Percentiles rank a stretch among this genome's conserved stretches.
These are phyloP conservation scores for Dactylonectria macrodidyma DNA, from an alignment of 2,329 filamentous ascomycete genomes.

Conservation along the genomic window DNA sequence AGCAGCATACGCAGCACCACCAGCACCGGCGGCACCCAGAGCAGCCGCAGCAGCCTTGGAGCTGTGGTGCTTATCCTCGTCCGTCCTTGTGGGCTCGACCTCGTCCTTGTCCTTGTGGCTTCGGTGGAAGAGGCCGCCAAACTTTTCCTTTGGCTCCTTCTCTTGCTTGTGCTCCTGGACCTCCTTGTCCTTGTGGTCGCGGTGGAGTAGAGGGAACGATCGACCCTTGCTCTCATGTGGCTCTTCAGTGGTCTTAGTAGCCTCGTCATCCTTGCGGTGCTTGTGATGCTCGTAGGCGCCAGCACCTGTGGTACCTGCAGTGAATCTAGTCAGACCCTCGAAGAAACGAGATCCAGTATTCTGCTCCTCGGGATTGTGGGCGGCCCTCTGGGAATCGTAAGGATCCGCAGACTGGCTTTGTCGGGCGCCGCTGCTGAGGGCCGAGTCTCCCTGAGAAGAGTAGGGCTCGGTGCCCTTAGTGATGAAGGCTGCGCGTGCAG, in stretches of 20 bases:
- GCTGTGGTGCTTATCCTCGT: no score
- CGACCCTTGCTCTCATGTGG: slow-evolving; percentile 26
- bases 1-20: not conserved
- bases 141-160: slow-evolving; percentile 19
- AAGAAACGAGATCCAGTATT: slow-evolving; percentile 2
- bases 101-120: slow-evolving; percentile 26
- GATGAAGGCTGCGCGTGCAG: no score
- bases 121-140: slow-evolving; percentile 31
- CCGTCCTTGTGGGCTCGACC: not conserved
- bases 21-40: slow-evolving; percentile 26
- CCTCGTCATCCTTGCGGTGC: not conserved
- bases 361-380: not conserved
- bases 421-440: no score
- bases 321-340: slow-evolving; percentile 24
- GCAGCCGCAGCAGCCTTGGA: slow-evolving; percentile 8
- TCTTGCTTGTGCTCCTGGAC: slow-evolving; percentile 21
- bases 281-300: slow-evolving; percentile 31
- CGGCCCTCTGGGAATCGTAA: not conserved
- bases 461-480: no score
- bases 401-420: not conserved
- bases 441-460: no score
- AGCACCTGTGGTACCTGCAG: slow-evolving; percentile 12
- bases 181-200: slow-evolving; percentile 33
- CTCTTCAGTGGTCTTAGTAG: not conserved
- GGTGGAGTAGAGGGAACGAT: slow-evolving; percentile 33